Conservation (phyloP, 305 asterid genomes). For the Rubia tinctorum region DNA sequence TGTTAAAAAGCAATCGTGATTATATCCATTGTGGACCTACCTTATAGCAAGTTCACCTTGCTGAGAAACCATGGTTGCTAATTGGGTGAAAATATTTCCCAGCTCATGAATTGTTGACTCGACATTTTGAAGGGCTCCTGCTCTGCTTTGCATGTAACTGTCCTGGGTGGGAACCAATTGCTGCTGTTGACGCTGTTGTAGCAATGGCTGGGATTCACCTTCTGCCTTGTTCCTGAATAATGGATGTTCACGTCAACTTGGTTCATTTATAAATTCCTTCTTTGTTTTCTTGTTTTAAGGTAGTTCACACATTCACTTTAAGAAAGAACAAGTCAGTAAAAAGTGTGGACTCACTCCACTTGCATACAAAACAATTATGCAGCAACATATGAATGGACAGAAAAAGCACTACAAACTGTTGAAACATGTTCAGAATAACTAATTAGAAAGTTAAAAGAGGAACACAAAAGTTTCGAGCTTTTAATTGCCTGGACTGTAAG, state of each 20-base stretch:
- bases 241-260: neutral
- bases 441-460: neutral
- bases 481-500: neutral
- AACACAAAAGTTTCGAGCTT: neutral
- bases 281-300: neutral
- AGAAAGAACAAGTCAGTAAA: neutral
- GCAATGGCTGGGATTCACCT: constrained; percentile 20
- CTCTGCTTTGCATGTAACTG: constrained; percentile 45
- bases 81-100: constrained; percentile 64
- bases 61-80: constrained; percentile 82
- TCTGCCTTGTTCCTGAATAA: constrained; percentile 12
- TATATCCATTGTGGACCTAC: constrained; percentile 21
- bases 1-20: neutral
- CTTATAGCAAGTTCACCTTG: constrained; percentile 86
- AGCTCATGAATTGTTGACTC: constrained; percentile 29
- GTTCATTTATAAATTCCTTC: neutral
- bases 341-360: neutral
- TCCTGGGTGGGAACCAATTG: constrained; percentile 76
- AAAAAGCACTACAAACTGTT: neutral
- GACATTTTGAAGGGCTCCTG: constrained; percentile 42
- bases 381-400: neutral
- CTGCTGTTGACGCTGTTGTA: constrained; percentile 35
- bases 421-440: neutral
- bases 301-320: neutral
- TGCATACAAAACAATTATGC: neutral